Conservation (phyloP, 352 stramenopile species). For the Phytophthora europaea region DNA sequence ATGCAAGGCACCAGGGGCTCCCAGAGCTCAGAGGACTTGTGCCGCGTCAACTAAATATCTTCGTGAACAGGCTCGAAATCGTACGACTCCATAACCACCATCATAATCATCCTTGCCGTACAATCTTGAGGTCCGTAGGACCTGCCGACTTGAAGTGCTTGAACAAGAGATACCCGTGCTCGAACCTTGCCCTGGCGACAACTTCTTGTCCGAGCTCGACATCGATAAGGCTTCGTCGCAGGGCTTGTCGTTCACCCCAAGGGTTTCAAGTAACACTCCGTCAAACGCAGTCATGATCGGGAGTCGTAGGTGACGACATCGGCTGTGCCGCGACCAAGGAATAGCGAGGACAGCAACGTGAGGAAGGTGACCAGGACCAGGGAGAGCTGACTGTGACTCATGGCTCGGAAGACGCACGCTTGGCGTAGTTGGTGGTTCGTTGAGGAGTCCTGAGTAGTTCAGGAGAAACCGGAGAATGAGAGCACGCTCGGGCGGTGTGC, state of each 20-base stretch:
- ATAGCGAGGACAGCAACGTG: background rate
- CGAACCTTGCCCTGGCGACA: background rate
- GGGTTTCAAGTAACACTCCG: constrained; percentile 24
- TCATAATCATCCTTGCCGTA: background rate
- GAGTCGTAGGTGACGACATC: constrained; percentile 37
- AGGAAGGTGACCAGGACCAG: constrained; percentile 1
- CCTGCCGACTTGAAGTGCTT: background rate
- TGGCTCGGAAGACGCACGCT: constrained; percentile 7
- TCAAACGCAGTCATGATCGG: constrained; percentile 32
- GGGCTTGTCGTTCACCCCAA: constrained; percentile 34
- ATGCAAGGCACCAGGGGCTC: background rate
- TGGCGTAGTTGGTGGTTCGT: constrained; percentile 12
- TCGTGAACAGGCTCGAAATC: background rate
- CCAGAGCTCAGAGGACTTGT: background rate
- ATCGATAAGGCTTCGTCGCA: constrained; percentile 35
- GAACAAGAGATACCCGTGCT: background rate
- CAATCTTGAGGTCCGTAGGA: background rate
- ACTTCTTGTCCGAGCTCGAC: constrained; percentile 36
- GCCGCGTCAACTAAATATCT: background rate
- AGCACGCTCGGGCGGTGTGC: background rate
- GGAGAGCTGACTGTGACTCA: constrained; percentile 6
- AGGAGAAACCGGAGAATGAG: constrained; percentile 28
- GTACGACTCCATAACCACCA: background rate
- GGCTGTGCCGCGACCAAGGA: background rate
- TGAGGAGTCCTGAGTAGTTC: constrained; percentile 18